Conservation (phyloP, 768 basidiomycete genomes). For the Clathrus columnatus region DNA sequence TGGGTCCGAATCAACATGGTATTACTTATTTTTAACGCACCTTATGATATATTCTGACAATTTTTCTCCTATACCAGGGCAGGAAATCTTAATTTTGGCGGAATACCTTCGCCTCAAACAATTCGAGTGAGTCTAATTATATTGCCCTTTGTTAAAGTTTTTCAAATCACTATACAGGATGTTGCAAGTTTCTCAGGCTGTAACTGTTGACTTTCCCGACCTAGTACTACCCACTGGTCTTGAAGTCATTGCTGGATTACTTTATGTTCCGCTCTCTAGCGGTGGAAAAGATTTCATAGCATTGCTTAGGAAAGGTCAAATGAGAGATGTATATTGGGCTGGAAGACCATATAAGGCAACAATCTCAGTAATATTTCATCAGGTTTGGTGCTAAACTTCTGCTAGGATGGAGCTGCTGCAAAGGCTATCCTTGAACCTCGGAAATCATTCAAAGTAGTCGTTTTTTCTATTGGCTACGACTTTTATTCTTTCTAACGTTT, state of each 20-base stretch:
- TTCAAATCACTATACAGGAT: conserved; percentile 29
- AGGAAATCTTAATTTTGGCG: conserved; percentile 70
- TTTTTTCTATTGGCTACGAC: background rate
- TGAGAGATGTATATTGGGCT: conserved; percentile 66
- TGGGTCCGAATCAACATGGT: conserved; percentile 61
- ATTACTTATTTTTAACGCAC: background rate
- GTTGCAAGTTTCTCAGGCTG: conserved; percentile 62
- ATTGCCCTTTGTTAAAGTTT: background rate
- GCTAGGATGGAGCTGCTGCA: conserved; percentile 24
- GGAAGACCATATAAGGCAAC: conserved; percentile 53
- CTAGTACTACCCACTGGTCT: conserved; percentile 50
- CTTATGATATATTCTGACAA: background rate
- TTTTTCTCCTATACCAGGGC: conserved; percentile 17
- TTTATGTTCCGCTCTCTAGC: conserved; percentile 66
- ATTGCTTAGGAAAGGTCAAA: conserved; percentile 69
- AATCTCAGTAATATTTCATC: background rate
- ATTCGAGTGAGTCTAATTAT: conserved; percentile 41
- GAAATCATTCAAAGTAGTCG: conserved; percentile 53
- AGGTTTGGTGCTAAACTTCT: conserved; percentile 10
- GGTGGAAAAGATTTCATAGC: conserved; percentile 75
- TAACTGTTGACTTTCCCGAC: conserved; percentile 64
- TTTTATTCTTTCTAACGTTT: background rate
- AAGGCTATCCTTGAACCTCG: conserved; percentile 54
- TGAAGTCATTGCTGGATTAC: conserved; percentile 60
- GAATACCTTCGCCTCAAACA: conserved; percentile 72